A percentile compares a stretch with the other conserved stretches of the same genome.
These are phyloP conservation scores for Exidia glandulosa DNA, from an alignment of 768 basidiomycete species.

Conservation along the genomic window DNA sequence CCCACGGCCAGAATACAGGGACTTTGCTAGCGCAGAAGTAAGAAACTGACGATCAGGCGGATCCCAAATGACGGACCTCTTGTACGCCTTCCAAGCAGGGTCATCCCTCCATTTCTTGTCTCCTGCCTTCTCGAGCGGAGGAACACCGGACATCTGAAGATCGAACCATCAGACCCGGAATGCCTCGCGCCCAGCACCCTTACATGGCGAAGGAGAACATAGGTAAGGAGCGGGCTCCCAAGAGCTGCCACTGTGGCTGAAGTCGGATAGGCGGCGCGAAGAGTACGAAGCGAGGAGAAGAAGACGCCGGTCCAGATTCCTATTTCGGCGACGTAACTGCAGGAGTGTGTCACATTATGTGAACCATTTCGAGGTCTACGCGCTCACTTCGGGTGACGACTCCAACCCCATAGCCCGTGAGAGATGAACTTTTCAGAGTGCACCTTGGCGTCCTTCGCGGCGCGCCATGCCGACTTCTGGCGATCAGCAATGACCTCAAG, in stretches of 20 bases:
- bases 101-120: constrained; percentile 47
- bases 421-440: constrained; percentile 65
- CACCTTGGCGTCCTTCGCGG: constrained; percentile 44
- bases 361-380: not conserved
- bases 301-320: constrained; percentile 60
- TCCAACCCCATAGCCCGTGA: constrained; percentile 53
- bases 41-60: not conserved
- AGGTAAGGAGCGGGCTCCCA: constrained; percentile 53
- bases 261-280: constrained; percentile 24
- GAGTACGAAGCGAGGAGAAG: constrained; percentile 34
- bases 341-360: not conserved
- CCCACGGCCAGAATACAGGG: constrained; percentile 26
- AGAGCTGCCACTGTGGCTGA: constrained; percentile 36
- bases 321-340: constrained; percentile 67
- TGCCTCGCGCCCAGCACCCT: constrained; percentile 8
- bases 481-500: constrained; percentile 53
- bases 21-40: constrained; percentile 15
- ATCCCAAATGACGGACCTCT: constrained; percentile 30
- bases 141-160: constrained; percentile 50
- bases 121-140: constrained; percentile 48
- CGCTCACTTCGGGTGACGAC: constrained; percentile 63
- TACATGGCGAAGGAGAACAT: constrained; percentile 45
- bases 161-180: not conserved
- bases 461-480: constrained; percentile 56
- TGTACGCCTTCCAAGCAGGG: constrained; percentile 47